Evolutionary conservation across 345 rosid species (phyloP), one percentile per base, ranked within the genome.

Genomic region (Anastatica hierochuntica): DNA sequence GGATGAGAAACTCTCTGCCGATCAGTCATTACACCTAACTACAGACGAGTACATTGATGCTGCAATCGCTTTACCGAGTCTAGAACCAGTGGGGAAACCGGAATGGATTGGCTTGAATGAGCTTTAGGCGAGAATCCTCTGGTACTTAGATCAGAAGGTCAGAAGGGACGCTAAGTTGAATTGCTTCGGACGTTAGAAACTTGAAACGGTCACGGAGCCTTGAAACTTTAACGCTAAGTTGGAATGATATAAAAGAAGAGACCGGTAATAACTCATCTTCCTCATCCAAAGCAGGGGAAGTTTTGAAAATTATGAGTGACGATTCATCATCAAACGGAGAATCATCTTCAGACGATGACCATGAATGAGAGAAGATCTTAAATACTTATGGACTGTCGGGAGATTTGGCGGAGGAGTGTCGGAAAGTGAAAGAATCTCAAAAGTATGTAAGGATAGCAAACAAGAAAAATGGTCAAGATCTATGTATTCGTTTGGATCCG

Each of bases 401-500:
- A 23, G 60, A 59, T 53, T 31, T 60, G 46, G 56, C 53, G n/a
- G 56, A 67, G 0, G 72, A 67, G 14, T 67, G 66, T 67, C 43
- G 51, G 66, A 60, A 67, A 35, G 46, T 41, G 42, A 79, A 66
- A 63, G 46, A 75, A 39, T 57, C 56, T 38, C 58, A 70, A 8
- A 77, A 67, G 56, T 94, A 88, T 47, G 85, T 85, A 7, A 73
- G 99, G 38, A 83, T 94, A 42, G 90, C 84, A 36, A 82, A 97
- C 78, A 94, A 94, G 73, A 97, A 94, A n/a, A 71, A 94, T 94
- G 99, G 95, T 94, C 14, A 97, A 97, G 42, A 88, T 94, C 44
- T 85, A 94, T 50, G 67, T 94, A 41, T 94, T 97, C 6, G 48
- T 94, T 56, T 94, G 99, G 99, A 92, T 85, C 69, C 79, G 92